Conservation (phyloP, 208 protist species). For the Leptomonas pyrrhocoris region DNA sequence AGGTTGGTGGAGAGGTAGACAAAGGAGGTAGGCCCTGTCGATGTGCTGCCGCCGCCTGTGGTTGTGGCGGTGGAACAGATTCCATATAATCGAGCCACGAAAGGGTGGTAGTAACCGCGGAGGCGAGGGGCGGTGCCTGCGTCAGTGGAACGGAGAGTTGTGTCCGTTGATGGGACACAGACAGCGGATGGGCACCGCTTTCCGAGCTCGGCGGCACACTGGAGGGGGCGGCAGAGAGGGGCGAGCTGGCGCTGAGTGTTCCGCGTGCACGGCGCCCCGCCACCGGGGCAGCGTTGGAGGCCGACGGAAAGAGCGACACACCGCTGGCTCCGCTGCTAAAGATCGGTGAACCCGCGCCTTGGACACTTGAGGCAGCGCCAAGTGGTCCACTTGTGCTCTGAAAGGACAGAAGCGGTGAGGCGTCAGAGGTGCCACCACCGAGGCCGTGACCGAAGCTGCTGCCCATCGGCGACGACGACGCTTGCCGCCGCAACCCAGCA, state of each 20-base stretch:
- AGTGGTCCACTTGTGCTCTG: not conserved
- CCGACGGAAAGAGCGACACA: constrained; percentile 5
- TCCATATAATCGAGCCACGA: constrained; percentile 31
- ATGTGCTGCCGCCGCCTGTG: not conserved
- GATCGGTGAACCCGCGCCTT: not conserved
- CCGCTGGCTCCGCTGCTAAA: constrained; percentile 1
- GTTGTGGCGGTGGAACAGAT: not conserved
- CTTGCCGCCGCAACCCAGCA: constrained; percentile 14
- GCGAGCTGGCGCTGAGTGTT: constrained; percentile 3
- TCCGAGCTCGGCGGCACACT: constrained; percentile 3
- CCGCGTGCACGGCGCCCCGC: constrained; percentile 29
- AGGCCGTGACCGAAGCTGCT: constrained; percentile 1
- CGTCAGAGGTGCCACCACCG: not conserved
- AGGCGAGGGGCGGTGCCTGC: not conserved
- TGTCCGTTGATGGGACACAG: not conserved
- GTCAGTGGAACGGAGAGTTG: not conserved
- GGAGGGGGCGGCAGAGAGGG: not conserved
- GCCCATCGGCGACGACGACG: constrained; percentile 10
- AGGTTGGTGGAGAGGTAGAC: not conserved
- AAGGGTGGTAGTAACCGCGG: constrained; percentile 8
- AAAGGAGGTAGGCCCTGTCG: not conserved
- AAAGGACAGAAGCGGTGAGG: not conserved
- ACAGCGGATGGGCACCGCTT: not conserved
- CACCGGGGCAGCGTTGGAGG: constrained; percentile 17
- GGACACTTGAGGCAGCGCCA: not conserved